These are phyloP conservation scores for Bombardia bombarda DNA, from an alignment of 495 filamentous ascomycete species.

Conservation along the genomic window DNA sequence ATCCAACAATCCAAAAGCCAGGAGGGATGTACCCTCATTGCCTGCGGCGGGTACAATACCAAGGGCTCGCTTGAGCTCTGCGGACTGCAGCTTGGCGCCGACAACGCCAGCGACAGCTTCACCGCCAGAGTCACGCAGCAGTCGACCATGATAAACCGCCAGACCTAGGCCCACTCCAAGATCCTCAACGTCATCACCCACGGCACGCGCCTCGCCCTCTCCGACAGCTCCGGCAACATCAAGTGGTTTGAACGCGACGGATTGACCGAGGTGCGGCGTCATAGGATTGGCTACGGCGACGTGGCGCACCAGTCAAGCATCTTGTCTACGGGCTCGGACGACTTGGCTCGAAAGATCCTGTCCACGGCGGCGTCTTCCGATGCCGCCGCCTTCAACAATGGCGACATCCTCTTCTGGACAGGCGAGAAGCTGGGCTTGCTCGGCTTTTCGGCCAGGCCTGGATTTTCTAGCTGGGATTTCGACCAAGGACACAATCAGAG, in stretches of 20 bases:
- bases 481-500: too few relatives aligned
- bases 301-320: constrained; percentile 26
- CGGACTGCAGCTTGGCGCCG: constrained; percentile 41
- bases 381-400: constrained; percentile 32
- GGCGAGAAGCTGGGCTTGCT: constrained; percentile 74
- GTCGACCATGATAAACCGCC: constrained; percentile 60
- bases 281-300: constrained; percentile 56
- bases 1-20: constrained; percentile 41
- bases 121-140: constrained; percentile 28
- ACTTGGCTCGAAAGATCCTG: constrained; percentile 65
- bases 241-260: constrained; percentile 93
- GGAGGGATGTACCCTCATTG: constrained; percentile 63
- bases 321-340: constrained; percentile 44
- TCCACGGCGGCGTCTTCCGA: constrained; percentile 42
- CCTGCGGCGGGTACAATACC: constrained; percentile 90
- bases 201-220: constrained; percentile 78
- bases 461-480: constrained; percentile 40
- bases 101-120: constrained; percentile 12
- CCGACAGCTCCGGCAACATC: constrained; percentile 74
- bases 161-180: constrained; percentile 73
- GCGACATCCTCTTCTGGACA: constrained; percentile 72
- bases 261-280: constrained; percentile 66
- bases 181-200: constrained; percentile 78
- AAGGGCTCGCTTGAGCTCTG: constrained; percentile 87
- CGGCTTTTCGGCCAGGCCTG: constrained; percentile 46